Evolutionary conservation across 2,329 filamentous ascomycete genomes (phyloP), one percentile per base, ranked within the genome.

Genomic region (Aspergillus floridensis): DNA sequence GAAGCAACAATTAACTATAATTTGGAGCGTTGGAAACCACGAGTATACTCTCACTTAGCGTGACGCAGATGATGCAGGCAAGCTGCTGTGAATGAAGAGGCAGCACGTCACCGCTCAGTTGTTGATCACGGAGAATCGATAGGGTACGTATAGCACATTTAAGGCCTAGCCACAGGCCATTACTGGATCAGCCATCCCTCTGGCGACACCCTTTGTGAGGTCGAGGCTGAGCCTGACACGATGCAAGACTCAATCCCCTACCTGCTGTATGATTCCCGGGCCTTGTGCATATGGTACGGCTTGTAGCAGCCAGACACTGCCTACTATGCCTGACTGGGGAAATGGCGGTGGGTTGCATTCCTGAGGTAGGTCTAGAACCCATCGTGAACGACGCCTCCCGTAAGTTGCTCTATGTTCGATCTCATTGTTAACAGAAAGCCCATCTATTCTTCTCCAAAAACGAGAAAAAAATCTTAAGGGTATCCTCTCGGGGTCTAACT

Each of bases 71-170:
- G 44, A 54, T 60, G 60, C 61, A 57, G 59, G 16, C 47, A 35
- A 21, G 46, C 38, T 49, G 54, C 53, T 59, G 35, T 53, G 55
- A 57, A 47, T 56, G 44, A 22, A 49, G 32, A 49, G 38, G 58
- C 58, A 56, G 63, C 57, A 51, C 57, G 59, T 63, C 57, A 59
- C 63, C 61, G 56, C 61, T 48, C 58, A 58, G 58, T 60, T 59
- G 57, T 59, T 63, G 57, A 54, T 41, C 38, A 50, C 29, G 35
- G 29, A 59, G 57, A 55, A 49, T 55, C 47, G 24, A 55, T 55
- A 29, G 38, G 38, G 38, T 44, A 44, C 38, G 3, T 44, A 44
- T 44, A 44, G 38, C 38, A 44, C 38, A 14, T 44, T 44, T 19
- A 44, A 44, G 19, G 38, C 16, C 2, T 44, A n/a, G 38, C 16